phyloP scores from a whole-genome alignment of 768 basidiomycete genomes.

The Russula earlei region DNA sequence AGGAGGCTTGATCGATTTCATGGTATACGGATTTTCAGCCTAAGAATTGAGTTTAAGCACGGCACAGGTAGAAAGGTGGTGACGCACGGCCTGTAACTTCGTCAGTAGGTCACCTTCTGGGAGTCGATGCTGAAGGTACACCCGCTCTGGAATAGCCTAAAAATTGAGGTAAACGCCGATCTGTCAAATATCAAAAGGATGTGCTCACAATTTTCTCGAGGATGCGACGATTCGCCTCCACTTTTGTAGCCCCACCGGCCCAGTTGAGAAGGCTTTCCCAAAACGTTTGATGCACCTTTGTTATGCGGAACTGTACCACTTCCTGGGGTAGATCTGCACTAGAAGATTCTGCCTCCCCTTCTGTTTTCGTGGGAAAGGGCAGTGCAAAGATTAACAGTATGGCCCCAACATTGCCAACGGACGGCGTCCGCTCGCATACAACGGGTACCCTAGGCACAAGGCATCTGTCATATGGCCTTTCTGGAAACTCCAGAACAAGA shows the following conservation, averaged over 20 bases:
- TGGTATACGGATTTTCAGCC: slow-evolving; percentile 41
- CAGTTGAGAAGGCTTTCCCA: slow-evolving; percentile 55
- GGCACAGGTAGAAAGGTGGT: neutral
- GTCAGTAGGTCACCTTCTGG: slow-evolving; percentile 45
- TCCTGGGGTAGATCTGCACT: slow-evolving; percentile 23
- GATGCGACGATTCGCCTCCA: slow-evolving; percentile 38
- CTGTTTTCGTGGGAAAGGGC: slow-evolving; percentile 31
- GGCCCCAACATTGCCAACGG: slow-evolving; percentile 18
- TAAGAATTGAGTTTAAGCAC: slow-evolving; percentile 13
- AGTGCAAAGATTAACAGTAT: slow-evolving; percentile 38
- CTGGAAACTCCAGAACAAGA: slow-evolving; percentile 62
- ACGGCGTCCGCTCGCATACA: slow-evolving; percentile 36
- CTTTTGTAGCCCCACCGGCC: slow-evolving; percentile 48
- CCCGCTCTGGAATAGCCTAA: slow-evolving; percentile 36
- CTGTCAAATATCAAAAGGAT: neutral
- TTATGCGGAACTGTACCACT: slow-evolving; percentile 40
- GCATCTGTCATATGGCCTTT: slow-evolving; percentile 54
- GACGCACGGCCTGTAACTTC: slow-evolving; percentile 50
- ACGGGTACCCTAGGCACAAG: slow-evolving; percentile 54
- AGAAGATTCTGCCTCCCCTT: slow-evolving; percentile 11
- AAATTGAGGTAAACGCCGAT: neutral
- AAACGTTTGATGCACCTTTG: slow-evolving; percentile 37
- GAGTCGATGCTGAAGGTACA: slow-evolving; percentile 49
- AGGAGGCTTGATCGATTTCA: slow-evolving; percentile 51
- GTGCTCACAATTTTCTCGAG: slow-evolving; percentile 39